These are phyloP conservation scores for Yamadazyma jaroonii DNA, from an alignment of 1,139 yeast genomes.

Conservation along the genomic window DNA sequence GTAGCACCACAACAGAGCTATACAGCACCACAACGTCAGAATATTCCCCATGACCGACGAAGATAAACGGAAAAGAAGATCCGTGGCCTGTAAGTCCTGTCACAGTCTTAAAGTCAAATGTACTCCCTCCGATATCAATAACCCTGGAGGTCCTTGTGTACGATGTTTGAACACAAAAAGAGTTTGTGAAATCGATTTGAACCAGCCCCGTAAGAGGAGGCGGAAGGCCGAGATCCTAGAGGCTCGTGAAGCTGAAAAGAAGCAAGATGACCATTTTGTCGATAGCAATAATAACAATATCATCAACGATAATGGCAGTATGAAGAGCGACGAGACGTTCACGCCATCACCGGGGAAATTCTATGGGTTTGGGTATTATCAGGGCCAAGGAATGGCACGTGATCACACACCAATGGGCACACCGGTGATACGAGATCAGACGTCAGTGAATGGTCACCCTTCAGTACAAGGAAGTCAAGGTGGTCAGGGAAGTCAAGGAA, in stretches of 20 bases:
- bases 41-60: neutral
- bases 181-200: slow-evolving; percentile 65
- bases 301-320: neutral
- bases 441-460: no score
- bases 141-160: slow-evolving; percentile 65
- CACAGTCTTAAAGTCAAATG: slow-evolving; percentile 81
- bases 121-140: slow-evolving; percentile 61
- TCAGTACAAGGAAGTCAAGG: no score
- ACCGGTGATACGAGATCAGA: no score
- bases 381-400: no score
- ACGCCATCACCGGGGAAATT: no score
- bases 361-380: no score
- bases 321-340: no score
- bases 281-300: no score
- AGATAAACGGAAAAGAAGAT: slow-evolving; percentile 20
- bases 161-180: slow-evolving; percentile 67
- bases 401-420: no score
- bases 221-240: slow-evolving; percentile 30
- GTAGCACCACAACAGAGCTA: no score
- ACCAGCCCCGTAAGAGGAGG: slow-evolving; percentile 56
- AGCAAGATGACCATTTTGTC: neutral
- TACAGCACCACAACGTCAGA: neutral
- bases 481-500: no score
- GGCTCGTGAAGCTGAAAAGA: slow-evolving; percentile 15
- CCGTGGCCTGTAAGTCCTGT: slow-evolving; percentile 75